These are phyloP conservation scores for Coemansia sp. DNA, from an alignment of 371 early-diverging fungal species.

Conservation along the genomic window DNA sequence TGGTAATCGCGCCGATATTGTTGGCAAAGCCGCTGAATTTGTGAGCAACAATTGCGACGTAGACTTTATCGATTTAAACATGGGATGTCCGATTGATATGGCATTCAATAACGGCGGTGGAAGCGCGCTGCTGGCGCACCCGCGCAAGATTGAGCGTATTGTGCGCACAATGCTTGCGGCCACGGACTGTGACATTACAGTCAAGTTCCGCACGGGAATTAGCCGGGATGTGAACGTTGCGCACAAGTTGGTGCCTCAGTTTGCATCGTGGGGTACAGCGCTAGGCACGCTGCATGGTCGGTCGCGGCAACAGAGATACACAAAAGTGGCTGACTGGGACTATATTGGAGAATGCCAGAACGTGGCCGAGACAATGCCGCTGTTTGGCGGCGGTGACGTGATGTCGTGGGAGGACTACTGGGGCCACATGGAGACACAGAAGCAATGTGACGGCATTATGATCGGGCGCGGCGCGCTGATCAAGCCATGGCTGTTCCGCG, in stretches of 20 bases:
- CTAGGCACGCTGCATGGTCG: slow-evolving; percentile 83
- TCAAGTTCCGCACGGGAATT: slow-evolving; percentile 89
- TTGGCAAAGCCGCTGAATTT: slow-evolving; percentile 68
- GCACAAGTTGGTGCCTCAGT: slow-evolving; percentile 68
- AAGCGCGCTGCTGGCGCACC: slow-evolving; percentile 71
- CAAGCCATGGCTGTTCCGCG: slow-evolving; percentile 97
- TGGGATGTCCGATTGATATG: slow-evolving; percentile 94
- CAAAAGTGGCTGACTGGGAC: slow-evolving; percentile 86
- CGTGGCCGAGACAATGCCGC: slow-evolving; percentile 53
- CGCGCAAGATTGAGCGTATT: slow-evolving; percentile 71
- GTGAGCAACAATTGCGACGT: slow-evolving; percentile 67
- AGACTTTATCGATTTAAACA: slow-evolving; percentile 94
- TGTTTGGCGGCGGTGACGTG: slow-evolving; percentile 87
- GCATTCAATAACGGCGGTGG: slow-evolving; percentile 84
- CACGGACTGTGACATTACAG: slow-evolving; percentile 79
- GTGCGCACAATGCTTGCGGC: slow-evolving; percentile 66
- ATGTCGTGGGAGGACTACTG: slow-evolving; percentile 85
- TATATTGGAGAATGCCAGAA: slow-evolving; percentile 70
- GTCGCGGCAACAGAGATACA: slow-evolving; percentile 90
- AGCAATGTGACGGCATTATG: slow-evolving; percentile 83
- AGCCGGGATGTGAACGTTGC: slow-evolving; percentile 64
- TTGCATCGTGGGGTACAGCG: slow-evolving; percentile 64
- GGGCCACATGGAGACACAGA: slow-evolving; percentile 57
- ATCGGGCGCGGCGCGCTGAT: slow-evolving; percentile 86
- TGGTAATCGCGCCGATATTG: slow-evolving; percentile 64